Conservation (phyloP, 805 yeast species). For the Kuraishia piskuri region DNA sequence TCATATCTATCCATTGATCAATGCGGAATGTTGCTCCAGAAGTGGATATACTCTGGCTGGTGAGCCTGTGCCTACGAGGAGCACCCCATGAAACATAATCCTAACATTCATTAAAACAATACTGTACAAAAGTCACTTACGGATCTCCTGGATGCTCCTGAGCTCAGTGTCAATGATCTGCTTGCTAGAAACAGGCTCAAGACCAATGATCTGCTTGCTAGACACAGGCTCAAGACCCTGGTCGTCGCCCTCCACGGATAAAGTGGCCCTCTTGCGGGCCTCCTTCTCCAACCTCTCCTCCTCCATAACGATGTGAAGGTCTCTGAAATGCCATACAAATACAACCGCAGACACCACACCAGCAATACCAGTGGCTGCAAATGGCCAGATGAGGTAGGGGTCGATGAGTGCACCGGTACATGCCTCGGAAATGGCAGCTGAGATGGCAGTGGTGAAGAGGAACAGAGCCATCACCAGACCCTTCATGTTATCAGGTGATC, state of each 20-base stretch:
- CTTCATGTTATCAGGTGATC: conserved; percentile 41
- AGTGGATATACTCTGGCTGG: too few relatives aligned
- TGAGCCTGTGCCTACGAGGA: too few relatives aligned
- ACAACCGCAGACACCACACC: conserved; percentile 24
- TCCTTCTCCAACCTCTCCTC: neutral
- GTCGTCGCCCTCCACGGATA: neutral
- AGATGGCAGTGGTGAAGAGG: conserved; percentile 31
- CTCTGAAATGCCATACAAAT: conserved; percentile 13
- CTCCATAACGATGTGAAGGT: conserved; percentile 1
- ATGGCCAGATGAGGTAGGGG: conserved; percentile 34
- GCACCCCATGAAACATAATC: too few relatives aligned
- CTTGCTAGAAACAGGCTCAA: neutral
- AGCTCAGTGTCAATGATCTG: neutral
- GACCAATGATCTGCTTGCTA: neutral
- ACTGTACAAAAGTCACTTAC: neutral
- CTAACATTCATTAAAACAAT: too few relatives aligned
- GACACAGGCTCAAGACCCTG: neutral
- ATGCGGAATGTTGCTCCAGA: too few relatives aligned
- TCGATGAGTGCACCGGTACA: conserved; percentile 30
- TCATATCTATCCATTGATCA: too few relatives aligned
- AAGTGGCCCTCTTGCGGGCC: neutral
- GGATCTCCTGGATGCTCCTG: neutral
- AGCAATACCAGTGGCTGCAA: conserved; percentile 29
- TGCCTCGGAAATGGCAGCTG: conserved; percentile 38
- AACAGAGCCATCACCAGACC: conserved; percentile 38